Evolutionary conservation across 1,139 yeast genomes (phyloP), one percentile per base, ranked within the genome.

Genomic region (Diutina mesorugosa): DNA sequence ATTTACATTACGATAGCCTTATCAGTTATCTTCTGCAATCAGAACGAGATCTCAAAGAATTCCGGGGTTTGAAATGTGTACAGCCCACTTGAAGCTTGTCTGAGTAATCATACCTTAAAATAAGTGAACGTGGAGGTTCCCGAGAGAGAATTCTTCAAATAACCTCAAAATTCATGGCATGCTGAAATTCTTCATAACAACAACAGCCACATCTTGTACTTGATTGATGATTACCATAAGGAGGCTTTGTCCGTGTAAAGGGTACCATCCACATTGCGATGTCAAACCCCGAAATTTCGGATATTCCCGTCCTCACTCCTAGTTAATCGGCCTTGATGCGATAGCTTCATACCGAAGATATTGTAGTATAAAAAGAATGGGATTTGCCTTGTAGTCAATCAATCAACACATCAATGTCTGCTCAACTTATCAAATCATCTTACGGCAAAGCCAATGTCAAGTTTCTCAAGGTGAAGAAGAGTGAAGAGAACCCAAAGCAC

Each of bases 391-490:
- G 41, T 35, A 35, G 12, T 7, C 41, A 12, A 12, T 35, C 12
- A 35, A 35, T 35, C 41, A 35, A 35, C 41, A 10, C 14, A 12
- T 3, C 14, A 12, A 35, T 35, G 41, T 35, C 41, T 35, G 41
- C 63, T 30, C 56, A 57, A 14, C 56, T 60, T 35, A 45, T 61
- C 21, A 60, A 58, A 30, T 60, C 62, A 45, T 35, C 89, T 28
- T 90, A 90, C 78, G 97, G 97, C 63, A 90, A 90, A 71, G 95
- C 82, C 68, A 88, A 90, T 71, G 97, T 90, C 67, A 89, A 90
- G 70, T 87, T 90, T 69, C 80, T 90, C 65, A 90, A 90, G 71
- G 96, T 90, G 64, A 85, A 83, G 72, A 85, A 85, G 66, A 87
- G 87, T 69, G 80, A 87, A 57, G 63, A 73, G 58, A 80, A 90